Conservation (phyloP, 2,329 filamentous ascomycete genomes). For the Ustulina deusta region DNA sequence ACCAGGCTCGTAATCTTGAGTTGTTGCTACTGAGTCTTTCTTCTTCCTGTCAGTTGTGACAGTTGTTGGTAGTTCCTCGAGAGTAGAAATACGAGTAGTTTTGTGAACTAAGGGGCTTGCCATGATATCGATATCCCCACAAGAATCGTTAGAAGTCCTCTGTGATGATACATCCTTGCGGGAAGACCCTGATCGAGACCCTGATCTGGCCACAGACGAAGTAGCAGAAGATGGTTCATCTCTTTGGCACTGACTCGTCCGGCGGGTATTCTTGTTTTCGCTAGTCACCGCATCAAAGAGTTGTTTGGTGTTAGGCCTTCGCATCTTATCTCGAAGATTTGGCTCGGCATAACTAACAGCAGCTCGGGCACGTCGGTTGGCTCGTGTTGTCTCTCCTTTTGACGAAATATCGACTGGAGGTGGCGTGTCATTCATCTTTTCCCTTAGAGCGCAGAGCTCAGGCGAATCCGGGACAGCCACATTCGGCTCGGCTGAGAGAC, state of each 20-base stretch:
- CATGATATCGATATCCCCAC: constrained; percentile 44
- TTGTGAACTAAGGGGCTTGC: constrained; percentile 60
- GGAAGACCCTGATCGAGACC: constrained; percentile 52
- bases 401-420: constrained; percentile 69
- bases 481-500: constrained; percentile 56
- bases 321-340: constrained; percentile 85
- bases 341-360: constrained; percentile 86
- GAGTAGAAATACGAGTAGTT: constrained; percentile 44
- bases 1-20: constrained; percentile 35
- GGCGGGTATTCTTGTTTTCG: constrained; percentile 66
- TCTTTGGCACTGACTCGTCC: constrained; percentile 54
- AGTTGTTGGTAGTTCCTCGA: constrained; percentile 50
- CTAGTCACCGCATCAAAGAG: constrained; percentile 78
- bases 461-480: constrained; percentile 63
- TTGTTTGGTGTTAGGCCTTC: constrained; percentile 77
- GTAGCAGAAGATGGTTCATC: constrained; percentile 47
- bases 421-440: constrained; percentile 65
- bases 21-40: constrained; percentile 52
- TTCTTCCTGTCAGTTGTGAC: constrained; percentile 57
- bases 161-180: constrained; percentile 49
- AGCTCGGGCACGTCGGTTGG: constrained; percentile 74
- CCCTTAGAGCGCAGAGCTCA: constrained; percentile 54
- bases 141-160: constrained; percentile 14
- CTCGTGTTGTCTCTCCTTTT: constrained; percentile 69
- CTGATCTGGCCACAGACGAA: constrained; percentile 51